Evolutionary conservation across 768 basidiomycete genomes (phyloP).

Genomic region (Gloeostereum incarnatum): DNA sequence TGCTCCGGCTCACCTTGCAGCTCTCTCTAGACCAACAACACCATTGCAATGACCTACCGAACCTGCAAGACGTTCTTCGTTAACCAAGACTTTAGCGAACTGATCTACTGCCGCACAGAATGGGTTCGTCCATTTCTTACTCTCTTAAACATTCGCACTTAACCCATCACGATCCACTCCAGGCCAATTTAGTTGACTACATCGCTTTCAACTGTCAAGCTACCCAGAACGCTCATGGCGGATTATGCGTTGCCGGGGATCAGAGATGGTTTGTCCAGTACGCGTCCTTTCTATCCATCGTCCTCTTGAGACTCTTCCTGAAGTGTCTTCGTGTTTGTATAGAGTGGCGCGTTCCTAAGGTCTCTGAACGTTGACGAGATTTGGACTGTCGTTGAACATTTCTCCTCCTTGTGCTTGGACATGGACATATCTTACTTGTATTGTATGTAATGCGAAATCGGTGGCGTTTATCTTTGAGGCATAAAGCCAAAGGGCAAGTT

Average conservation of each 20-base stretch:
- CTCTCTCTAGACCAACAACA: slow-evolving; percentile 19
- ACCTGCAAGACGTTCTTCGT: slow-evolving; percentile 39
- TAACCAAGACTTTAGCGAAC: slow-evolving; percentile 29
- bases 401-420: no score
- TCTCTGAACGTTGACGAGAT: no score
- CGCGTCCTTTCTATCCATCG: no score
- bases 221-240: slow-evolving; percentile 21
- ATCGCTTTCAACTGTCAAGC: slow-evolving; percentile 21
- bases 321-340: no score
- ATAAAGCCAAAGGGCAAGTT: no score
- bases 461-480: no score
- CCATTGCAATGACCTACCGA: slow-evolving; percentile 28
- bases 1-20: background rate
- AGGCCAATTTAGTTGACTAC: slow-evolving; percentile 16
- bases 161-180: background rate
- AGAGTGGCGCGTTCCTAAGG: no score
- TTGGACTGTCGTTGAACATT: no score
- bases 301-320: no score
- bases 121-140: slow-evolving; percentile 29
- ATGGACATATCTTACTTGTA: no score
- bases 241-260: slow-evolving; percentile 19
- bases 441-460: no score
- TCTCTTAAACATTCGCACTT: background rate
- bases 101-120: slow-evolving; percentile 36
- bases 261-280: slow-evolving; percentile 23